These are phyloP conservation scores for Trametes hirsuta DNA, from an alignment of 1,284 basidiomycete genomes.

Conservation along the genomic window DNA sequence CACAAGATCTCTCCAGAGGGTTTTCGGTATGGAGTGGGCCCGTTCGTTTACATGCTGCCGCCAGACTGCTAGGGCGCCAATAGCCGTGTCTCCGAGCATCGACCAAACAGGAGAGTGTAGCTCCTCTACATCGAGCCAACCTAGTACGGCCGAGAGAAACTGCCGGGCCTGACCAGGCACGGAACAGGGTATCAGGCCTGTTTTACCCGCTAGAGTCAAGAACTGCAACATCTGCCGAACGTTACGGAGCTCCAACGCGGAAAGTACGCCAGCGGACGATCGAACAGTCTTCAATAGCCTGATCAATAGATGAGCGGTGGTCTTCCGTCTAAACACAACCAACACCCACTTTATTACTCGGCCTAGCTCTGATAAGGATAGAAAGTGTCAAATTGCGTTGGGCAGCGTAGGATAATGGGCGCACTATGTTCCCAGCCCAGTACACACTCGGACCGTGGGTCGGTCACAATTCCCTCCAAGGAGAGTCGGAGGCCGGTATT, in stretches of 20 bases:
- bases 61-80: slow-evolving; percentile 35
- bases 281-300: not conserved
- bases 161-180: slow-evolving; percentile 24
- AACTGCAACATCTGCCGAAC: slow-evolving; percentile 35
- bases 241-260: slow-evolving; percentile 3
- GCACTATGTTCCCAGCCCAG: slow-evolving; percentile 27
- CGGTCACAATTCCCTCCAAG: slow-evolving; percentile 10
- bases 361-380: not conserved
- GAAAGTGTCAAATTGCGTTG: not conserved
- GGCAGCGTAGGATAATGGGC: slow-evolving; percentile 1
- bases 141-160: slow-evolving; percentile 34
- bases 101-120: slow-evolving; percentile 5
- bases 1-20: slow-evolving; percentile 28
- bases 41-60: slow-evolving; percentile 9
- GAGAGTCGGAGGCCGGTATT: slow-evolving; percentile 13
- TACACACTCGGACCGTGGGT: slow-evolving; percentile 15
- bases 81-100: slow-evolving; percentile 34
- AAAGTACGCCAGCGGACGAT: not conserved
- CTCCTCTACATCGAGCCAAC: slow-evolving; percentile 24
- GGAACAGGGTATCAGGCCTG: slow-evolving; percentile 25
- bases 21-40: slow-evolving; percentile 3
- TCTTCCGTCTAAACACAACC: too few species aligned
- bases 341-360: not conserved
- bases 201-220: slow-evolving; percentile 38
- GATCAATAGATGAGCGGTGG: not conserved